Conservation (phyloP, 331 rosid genomes). For the Ulmus americana region DNA sequence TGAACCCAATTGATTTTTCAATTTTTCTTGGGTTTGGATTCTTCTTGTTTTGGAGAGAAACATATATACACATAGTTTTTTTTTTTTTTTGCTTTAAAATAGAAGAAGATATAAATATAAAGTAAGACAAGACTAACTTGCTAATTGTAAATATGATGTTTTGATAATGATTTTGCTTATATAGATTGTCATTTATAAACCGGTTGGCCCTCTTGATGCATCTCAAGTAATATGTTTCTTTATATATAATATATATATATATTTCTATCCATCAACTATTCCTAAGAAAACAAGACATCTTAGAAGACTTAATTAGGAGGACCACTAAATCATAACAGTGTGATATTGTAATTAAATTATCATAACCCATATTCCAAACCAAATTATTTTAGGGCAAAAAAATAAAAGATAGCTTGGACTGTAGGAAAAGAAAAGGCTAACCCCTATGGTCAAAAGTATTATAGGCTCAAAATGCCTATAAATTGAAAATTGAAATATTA, state of each 20-base stretch:
- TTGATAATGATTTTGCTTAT: neutral
- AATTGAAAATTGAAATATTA: slow-evolving; percentile 9
- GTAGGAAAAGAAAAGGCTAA: slow-evolving; percentile 67
- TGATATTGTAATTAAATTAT: slow-evolving; percentile 51
- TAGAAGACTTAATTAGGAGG: slow-evolving; percentile 31
- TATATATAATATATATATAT: neutral
- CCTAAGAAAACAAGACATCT: slow-evolving; percentile 1
- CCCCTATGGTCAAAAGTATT: slow-evolving; percentile 47
- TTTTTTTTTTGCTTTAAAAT: neutral
- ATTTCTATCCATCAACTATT: slow-evolving; percentile 5
- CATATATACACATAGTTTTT: neutral
- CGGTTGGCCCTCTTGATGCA: neutral
- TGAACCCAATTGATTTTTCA: neutral
- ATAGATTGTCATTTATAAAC: neutral
- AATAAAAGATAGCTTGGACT: slow-evolving; percentile 37
- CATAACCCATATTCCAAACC: slow-evolving; percentile 30
- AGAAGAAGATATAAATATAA: too few relatives aligned
- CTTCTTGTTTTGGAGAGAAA: neutral
- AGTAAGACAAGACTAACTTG: neutral
- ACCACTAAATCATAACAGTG: slow-evolving; percentile 80
- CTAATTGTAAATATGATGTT: neutral
- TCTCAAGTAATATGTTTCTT: neutral
- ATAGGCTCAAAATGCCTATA: slow-evolving; percentile 46
- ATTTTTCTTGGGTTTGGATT: neutral
- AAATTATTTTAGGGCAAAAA: slow-evolving; percentile 22